Conservation (phyloP, 495 filamentous ascomycete genomes). For the Filosporella fistucella region DNA sequence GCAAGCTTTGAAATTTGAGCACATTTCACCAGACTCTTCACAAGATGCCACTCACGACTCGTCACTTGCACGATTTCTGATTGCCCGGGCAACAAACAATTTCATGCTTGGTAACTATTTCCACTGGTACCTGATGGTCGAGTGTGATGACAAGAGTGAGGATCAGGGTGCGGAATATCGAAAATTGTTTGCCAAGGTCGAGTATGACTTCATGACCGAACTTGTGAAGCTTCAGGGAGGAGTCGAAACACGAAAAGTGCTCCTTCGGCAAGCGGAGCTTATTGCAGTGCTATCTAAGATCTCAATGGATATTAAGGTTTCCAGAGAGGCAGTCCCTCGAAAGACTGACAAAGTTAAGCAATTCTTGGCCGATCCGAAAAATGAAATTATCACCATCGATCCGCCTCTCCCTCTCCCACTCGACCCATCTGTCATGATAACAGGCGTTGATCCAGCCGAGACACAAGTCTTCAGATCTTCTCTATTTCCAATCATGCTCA, state of each 20-base stretch:
- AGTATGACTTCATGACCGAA: conserved; percentile 92
- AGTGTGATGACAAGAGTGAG: conserved; percentile 78
- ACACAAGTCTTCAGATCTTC: conserved; percentile 93
- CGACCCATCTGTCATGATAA: conserved; percentile 75
- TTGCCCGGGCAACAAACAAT: conserved; percentile 77
- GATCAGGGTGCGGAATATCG: conserved; percentile 67
- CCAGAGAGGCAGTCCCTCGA: conserved; percentile 66
- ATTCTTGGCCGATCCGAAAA: conserved; percentile 80
- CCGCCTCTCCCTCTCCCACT: conserved; percentile 86
- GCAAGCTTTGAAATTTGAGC: conserved; percentile 94
- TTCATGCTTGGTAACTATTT: conserved; percentile 90
- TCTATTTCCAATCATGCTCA: conserved; percentile 83
- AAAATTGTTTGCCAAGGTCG: conserved; percentile 83
- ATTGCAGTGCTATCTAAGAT: conserved; percentile 83
- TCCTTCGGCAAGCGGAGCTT: conserved; percentile 86
- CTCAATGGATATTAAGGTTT: conserved; percentile 81
- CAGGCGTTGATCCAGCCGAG: conserved; percentile 77
- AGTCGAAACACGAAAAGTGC: conserved; percentile 63
- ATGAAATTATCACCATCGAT: conserved; percentile 77
- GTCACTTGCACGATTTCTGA: conserved; percentile 85
- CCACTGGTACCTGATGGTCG: conserved; percentile 98
- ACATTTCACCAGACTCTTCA: conserved; percentile 44
- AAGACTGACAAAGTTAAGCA: conserved; percentile 83
- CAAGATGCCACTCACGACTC: conserved; percentile 68
- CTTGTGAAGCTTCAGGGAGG: conserved; percentile 59